phyloP scores from a whole-genome alignment of 1,284 basidiomycete species.

The Heterobasidion irregulare region DNA sequence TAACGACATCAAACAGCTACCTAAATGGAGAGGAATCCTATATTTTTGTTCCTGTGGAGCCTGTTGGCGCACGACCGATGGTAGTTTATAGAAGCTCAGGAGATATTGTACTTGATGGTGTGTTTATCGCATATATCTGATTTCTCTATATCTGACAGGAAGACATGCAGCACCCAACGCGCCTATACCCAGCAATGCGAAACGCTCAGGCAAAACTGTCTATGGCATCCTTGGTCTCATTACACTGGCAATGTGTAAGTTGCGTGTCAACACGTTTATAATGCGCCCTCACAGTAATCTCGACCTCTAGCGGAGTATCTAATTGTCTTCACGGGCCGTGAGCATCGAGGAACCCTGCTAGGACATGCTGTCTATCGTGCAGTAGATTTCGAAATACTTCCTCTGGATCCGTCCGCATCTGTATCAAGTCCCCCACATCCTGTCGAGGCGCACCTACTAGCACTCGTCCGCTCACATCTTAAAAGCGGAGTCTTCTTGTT shows the following conservation, averaged over 20 bases:
- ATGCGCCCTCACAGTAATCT: conserved; percentile 5
- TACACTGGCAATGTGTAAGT: conserved; percentile 78
- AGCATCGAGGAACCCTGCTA: conserved; percentile 73
- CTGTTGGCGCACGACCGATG: conserved; percentile 53
- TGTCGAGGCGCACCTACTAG: conserved; percentile 83
- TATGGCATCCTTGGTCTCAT: conserved; percentile 87
- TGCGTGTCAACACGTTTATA: not conserved
- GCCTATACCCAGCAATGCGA: conserved; percentile 41
- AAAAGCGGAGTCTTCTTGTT: conserved; percentile 80
- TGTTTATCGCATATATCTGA: conserved; percentile 16
- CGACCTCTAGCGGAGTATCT: conserved; percentile 77
- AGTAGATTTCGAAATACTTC: conserved; percentile 88
- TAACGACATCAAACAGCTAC: conserved; percentile 36
- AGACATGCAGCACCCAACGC: conserved; percentile 42
- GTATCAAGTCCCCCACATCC: conserved; percentile 67
- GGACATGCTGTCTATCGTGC: conserved; percentile 85
- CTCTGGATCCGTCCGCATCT: conserved; percentile 65
- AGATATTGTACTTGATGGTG: conserved; percentile 64
- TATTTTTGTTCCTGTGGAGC: conserved; percentile 64
- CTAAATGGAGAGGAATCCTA: conserved; percentile 65
- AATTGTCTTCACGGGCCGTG: conserved; percentile 82
- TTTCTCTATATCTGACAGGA: conserved; percentile 3
- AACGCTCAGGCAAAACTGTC: conserved; percentile 51
- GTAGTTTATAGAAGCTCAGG: conserved; percentile 65
- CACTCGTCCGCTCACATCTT: conserved; percentile 83